These are phyloP conservation scores for Limonomyces culmigenus DNA, from an alignment of 1,284 basidiomycete genomes.

Conservation along the genomic window DNA sequence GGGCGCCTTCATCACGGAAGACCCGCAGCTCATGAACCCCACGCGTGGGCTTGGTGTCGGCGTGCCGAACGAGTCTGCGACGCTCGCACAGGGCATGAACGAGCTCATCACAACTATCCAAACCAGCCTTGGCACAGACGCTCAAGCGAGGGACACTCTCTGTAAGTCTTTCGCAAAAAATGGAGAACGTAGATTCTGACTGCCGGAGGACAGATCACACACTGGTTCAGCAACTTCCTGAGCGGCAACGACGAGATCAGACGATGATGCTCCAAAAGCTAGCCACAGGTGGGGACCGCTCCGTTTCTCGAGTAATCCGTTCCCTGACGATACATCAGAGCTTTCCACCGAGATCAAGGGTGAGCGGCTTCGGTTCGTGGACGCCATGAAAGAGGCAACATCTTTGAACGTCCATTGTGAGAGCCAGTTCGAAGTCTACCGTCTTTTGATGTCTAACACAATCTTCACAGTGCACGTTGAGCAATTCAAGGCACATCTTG, in stretches of 20 bases:
- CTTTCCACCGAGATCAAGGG: slow-evolving; percentile 69
- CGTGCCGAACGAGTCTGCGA: too few species aligned
- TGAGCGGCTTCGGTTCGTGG: slow-evolving; percentile 70
- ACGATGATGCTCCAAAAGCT: slow-evolving; percentile 47
- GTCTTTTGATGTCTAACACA: slow-evolving; percentile 6
- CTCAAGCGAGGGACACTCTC: too few species aligned
- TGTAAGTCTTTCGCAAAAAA: too few species aligned
- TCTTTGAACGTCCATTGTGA: slow-evolving; percentile 68
- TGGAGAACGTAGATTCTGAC: too few species aligned
- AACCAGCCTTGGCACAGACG: too few species aligned
- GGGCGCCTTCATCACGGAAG: too few species aligned
- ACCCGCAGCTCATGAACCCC: too few species aligned
- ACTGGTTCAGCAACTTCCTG: too few species aligned
- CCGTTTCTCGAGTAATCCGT: slow-evolving; percentile 1
- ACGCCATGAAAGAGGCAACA: slow-evolving; percentile 83
- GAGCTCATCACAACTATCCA: too few species aligned
- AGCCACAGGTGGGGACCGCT: slow-evolving; percentile 31
- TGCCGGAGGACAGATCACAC: too few species aligned
- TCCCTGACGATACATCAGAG: slow-evolving; percentile 23
- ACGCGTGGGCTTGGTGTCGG: too few species aligned
- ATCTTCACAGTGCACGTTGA: slow-evolving; percentile 53
- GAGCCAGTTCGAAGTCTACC: slow-evolving; percentile 9
- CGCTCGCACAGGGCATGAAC: too few species aligned
- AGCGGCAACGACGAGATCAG: slow-evolving; percentile 53
- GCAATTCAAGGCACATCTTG: slow-evolving; percentile 66